Base-by-base conservation (phyloP, 768 basidiomycete genomes). In the Trametes cingulata region DNA sequence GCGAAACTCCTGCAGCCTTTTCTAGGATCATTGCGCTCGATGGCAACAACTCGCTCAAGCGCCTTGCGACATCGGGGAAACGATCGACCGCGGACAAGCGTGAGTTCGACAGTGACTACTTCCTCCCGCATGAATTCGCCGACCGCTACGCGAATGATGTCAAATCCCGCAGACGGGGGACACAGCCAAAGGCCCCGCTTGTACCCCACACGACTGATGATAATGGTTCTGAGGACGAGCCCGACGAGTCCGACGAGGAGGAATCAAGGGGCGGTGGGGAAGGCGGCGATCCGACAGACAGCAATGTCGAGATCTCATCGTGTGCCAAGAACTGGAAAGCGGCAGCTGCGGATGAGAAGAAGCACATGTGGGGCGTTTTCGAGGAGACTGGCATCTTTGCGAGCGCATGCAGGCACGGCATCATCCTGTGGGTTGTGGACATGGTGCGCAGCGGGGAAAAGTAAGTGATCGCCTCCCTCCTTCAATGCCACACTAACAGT, bases 341-440 rank as follows among this genome's bases (percentile, higher is more conserved):
- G 0, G 68, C 66, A 1, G 60, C 65, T 0, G 58, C 67, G 0
- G 70, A 76, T 22, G 65, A 65, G 2, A 63, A 65, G 49, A 76
- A 74, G 61, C 66, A 57, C 15, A 73, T 71, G 68, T 77, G 72
- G 75, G 68, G 54, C 2, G 63, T 77, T 1, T 77, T 59, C 58
- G 72, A 62, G 0, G 75, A 79, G 65, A 71, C 73, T 0, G 76
- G 78, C 0, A 63, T 77, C 9, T 80, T 80, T 60, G 68, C 73
- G 0, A 52, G 61, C 17, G 55, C 42, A 0, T 62, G 61, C 25
- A 35, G 54, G 1, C 68, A 69, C 49, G 65, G 68, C 0, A 22
- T 66, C 19, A 61, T 69, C 1, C 53, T 68, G 4, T 66, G 62
- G 62, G 5, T 68, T 9, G 40, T 52, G 2, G 65, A 69, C 42